These are phyloP conservation scores for Corallochytrium limacisporum DNA, from an alignment of 78 protist genomes.

Conservation along the genomic window DNA sequence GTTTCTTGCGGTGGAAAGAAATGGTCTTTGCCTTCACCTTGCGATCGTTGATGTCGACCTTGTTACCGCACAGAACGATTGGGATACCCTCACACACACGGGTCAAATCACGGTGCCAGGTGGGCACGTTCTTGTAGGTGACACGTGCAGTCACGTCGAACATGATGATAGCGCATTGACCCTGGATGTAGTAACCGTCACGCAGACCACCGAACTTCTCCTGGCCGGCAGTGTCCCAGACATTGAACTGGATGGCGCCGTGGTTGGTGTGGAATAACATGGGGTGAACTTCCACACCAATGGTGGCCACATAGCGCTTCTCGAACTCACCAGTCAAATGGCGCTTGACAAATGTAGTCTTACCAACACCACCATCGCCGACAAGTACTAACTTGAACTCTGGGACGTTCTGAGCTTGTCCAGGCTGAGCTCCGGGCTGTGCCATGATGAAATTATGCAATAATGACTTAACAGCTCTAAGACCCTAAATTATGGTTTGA, in stretches of 20 bases:
- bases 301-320: slow-evolving; percentile 82
- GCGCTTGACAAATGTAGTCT: slow-evolving; percentile 99
- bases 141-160: slow-evolving; percentile 96
- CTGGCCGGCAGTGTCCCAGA: slow-evolving; percentile 99
- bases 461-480: no score
- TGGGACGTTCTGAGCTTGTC: not conserved
- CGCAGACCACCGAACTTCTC: slow-evolving; percentile 98
- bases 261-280: slow-evolving; percentile 85
- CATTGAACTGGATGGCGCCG: slow-evolving; percentile 86
- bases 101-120: slow-evolving; percentile 92
- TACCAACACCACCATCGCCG: slow-evolving; percentile 97
- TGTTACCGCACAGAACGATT: slow-evolving; percentile 97
- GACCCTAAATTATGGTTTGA: no score
- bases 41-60: slow-evolving; percentile 88
- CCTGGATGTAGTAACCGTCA: slow-evolving; percentile 91
- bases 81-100: slow-evolving; percentile 97
- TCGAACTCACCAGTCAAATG: slow-evolving; percentile 98
- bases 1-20: slow-evolving; percentile 93
- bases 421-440: not conserved
- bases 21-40: slow-evolving; percentile 88
- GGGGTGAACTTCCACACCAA: slow-evolving; percentile 86
- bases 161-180: slow-evolving; percentile 96
- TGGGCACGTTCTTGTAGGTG: slow-evolving; percentile 94
- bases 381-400: slow-evolving; percentile 73
- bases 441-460: no score